A percentile compares a stretch with the other conserved stretches of the same genome.
These are phyloP conservation scores for Krasilnikovozyma curviuscula DNA, from an alignment of 768 basidiomycete species.

Conservation along the genomic window DNA sequence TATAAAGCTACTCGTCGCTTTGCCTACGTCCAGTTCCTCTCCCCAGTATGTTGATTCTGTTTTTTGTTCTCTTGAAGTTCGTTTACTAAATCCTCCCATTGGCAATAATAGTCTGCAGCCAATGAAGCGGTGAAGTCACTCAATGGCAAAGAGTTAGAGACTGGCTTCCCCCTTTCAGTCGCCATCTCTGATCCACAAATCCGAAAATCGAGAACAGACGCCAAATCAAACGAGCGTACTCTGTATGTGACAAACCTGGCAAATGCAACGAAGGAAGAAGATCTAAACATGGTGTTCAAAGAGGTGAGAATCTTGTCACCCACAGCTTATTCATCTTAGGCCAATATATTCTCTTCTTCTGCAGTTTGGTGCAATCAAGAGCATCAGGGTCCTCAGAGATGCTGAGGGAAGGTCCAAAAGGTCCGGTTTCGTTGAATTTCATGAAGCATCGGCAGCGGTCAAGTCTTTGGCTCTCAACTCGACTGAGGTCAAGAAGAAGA, in stretches of 20 bases:
- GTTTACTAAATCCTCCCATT: too few species aligned
- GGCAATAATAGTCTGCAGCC: conserved; percentile 32
- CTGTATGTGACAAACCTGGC: conserved; percentile 74
- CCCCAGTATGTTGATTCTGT: conserved; percentile 39
- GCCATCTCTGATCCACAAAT: conserved; percentile 75
- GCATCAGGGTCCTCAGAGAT: conserved; percentile 57
- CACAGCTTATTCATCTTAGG: background rate
- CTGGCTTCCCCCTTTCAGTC: conserved; percentile 50
- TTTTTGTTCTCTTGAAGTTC: background rate
- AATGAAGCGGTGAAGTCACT: conserved; percentile 59
- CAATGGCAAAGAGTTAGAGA: conserved; percentile 54
- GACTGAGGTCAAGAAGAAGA: conserved; percentile 68
- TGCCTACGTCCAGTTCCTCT: conserved; percentile 80
- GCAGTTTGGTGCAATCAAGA: conserved; percentile 67
- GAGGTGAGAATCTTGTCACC: conserved; percentile 36
- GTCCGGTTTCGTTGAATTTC: conserved; percentile 83
- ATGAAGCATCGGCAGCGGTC: conserved; percentile 28
- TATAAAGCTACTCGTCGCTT: conserved; percentile 80
- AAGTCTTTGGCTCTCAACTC: conserved; percentile 73
- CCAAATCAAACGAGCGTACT: conserved; percentile 61
- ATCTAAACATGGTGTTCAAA: conserved; percentile 59
- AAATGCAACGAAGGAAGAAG: conserved; percentile 52
- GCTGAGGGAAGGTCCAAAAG: conserved; percentile 54
- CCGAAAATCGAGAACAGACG: conserved; percentile 77
- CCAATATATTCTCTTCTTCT: background rate